Base-by-base conservation (phyloP, 1,284 basidiomycete species). In the Leucoagaricus sp. region DNA sequence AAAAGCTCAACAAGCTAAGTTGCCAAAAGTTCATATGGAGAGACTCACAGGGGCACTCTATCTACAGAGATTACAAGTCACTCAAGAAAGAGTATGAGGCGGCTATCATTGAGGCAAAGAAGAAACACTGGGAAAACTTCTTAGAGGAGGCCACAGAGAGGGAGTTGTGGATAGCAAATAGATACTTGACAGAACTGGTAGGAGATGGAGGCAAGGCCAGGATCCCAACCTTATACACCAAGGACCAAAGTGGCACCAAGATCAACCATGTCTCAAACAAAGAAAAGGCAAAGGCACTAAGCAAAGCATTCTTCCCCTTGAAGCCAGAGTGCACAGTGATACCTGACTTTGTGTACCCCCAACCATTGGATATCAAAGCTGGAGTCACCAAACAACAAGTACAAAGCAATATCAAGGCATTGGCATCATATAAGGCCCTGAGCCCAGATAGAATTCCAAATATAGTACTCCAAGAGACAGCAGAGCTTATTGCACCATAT, bases 391-490 rank as follows among this genome's bases (percentile, higher is more conserved):
- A 47, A 17, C 19, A 61, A 1, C 62, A 66, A 40, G 60, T 72
- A 3, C 4, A 51, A 19, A 0, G 17, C 13, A 46, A 66, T 0
- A 66, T 75, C 1, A 44, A 59, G 9, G 19, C 29, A 33, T 61
- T 65, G 0, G 53, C 58, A 0, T 67, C 65, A 0, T 61, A 65
- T 59, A 75, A 75, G 48, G 72, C 72, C 7, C 62, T 62, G 3
- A 67, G 71, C 1, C 63, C 60, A 1, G 70, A 71, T 25, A 63
- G 63, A 3, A 69, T 75, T 6, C 68, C 71, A 0, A 73, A 75
- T 28, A 53, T 68, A 1, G 62, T 71, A 1, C 59, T 73, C 4
- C 67, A 69, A 33, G 55, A 63, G 38, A 59, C 54, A 8, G 15
- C 45, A 1, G 56, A 63, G 3, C 17, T 63, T 0, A 60, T 74